phyloP scores from a whole-genome alignment of 208 protist species.

The Leishmania arabica region DNA sequence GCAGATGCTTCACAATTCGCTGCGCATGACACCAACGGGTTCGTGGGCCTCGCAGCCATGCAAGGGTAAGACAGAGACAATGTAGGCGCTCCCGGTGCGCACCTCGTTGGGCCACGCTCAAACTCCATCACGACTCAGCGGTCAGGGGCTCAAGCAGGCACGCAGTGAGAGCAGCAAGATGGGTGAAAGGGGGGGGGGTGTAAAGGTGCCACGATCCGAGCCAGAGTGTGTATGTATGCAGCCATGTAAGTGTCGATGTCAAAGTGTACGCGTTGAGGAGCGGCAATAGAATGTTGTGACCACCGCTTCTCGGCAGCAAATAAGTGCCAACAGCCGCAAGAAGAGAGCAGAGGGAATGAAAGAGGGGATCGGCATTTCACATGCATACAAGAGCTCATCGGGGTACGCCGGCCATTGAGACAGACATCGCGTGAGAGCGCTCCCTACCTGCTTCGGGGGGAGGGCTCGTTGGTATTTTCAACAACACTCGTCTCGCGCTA shows the following conservation, averaged over 20 bases:
- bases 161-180: background rate
- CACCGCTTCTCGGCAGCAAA: background rate
- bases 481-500: background rate
- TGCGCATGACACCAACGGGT: background rate
- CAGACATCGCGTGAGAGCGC: background rate
- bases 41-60: background rate
- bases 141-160: background rate
- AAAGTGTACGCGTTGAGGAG: background rate
- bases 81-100: constrained; percentile 7
- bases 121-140: constrained; percentile 11
- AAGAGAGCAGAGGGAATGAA: background rate
- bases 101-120: constrained; percentile 10
- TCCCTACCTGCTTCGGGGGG: background rate
- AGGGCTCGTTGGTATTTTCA: background rate
- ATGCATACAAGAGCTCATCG: background rate
- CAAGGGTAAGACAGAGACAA: background rate
- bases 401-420: background rate
- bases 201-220: background rate
- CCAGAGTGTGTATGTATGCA: background rate
- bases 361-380: background rate
- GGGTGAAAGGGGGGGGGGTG: background rate
- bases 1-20: background rate
- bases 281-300: background rate
- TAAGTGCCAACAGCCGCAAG: background rate
- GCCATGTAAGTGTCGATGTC: background rate